These are phyloP conservation scores for Aspergillus sclerotiicarbonarius DNA, from an alignment of 495 filamentous ascomycete genomes.

Conservation along the genomic window DNA sequence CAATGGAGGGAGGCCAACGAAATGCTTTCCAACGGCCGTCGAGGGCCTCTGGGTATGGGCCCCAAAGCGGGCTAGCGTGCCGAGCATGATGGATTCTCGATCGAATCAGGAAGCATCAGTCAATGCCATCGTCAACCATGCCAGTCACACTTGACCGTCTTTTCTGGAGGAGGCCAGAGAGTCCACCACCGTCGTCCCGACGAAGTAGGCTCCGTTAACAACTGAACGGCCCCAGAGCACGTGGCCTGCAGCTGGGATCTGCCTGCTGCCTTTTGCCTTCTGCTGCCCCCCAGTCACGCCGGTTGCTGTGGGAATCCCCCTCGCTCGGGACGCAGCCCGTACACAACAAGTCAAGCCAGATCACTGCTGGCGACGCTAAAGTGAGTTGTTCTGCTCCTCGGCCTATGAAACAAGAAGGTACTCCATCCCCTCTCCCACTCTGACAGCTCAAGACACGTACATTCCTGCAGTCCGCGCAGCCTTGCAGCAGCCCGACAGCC, in stretches of 20 bases:
- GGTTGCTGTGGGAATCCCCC: conserved; percentile 5
- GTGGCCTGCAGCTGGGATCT: neutral
- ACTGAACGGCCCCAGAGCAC: no score
- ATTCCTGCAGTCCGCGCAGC: neutral
- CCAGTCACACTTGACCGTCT: neutral
- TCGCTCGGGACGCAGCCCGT: neutral
- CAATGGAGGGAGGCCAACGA: neutral
- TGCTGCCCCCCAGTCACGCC: neutral
- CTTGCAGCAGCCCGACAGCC: neutral
- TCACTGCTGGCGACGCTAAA: neutral
- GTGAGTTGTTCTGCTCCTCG: neutral
- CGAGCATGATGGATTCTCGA: neutral
- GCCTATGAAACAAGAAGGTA: neutral
- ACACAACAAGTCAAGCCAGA: neutral
- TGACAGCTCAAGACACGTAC: neutral
- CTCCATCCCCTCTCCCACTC: neutral
- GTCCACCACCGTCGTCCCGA: no score
- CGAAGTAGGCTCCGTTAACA: no score
- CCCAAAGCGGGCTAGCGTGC: conserved; percentile 1
- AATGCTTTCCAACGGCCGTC: neutral
- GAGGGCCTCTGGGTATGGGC: neutral
- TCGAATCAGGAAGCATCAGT: neutral
- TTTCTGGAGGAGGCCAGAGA: no score
- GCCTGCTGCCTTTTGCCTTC: neutral
- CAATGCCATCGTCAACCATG: neutral